Conservation (phyloP, 2,329 filamentous ascomycete genomes). For the Simplicillium aogashimaense region DNA sequence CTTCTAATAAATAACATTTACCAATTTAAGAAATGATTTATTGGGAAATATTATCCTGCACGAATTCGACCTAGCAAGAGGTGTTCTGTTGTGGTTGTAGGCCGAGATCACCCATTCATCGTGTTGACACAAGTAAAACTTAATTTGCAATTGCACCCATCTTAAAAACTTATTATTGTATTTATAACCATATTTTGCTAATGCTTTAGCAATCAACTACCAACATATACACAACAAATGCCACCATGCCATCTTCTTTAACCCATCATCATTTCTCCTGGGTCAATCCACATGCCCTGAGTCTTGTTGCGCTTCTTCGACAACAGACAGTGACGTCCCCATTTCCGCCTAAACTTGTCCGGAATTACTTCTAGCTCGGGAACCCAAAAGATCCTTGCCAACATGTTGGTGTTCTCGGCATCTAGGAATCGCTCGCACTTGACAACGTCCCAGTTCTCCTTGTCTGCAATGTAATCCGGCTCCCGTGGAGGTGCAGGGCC, state of each 20-base stretch:
- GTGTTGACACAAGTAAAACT: too few relatives aligned
- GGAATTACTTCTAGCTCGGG: constrained; percentile 65
- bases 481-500: constrained; percentile 53
- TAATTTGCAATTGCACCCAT: too few relatives aligned
- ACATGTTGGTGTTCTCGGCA: constrained; percentile 57
- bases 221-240: background rate
- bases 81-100: too few relatives aligned
- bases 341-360: constrained; percentile 59
- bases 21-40: too few relatives aligned
- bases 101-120: too few relatives aligned
- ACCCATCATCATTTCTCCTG: constrained; percentile 8
- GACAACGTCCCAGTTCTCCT: constrained; percentile 66
- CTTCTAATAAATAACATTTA: too few relatives aligned
- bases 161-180: too few relatives aligned
- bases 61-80: too few relatives aligned
- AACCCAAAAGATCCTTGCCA: constrained; percentile 75
- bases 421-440: constrained; percentile 76
- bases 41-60: too few relatives aligned
- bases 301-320: constrained; percentile 35
- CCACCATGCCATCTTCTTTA: constrained; percentile 1
- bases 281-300: constrained; percentile 7
- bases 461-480: constrained; percentile 69
- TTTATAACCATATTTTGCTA: too few relatives aligned
- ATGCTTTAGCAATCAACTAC: too few relatives aligned
- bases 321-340: constrained; percentile 83